phyloP scores from a whole-genome alignment of 1,284 basidiomycete genomes.

The Neonothopanus nambi region DNA sequence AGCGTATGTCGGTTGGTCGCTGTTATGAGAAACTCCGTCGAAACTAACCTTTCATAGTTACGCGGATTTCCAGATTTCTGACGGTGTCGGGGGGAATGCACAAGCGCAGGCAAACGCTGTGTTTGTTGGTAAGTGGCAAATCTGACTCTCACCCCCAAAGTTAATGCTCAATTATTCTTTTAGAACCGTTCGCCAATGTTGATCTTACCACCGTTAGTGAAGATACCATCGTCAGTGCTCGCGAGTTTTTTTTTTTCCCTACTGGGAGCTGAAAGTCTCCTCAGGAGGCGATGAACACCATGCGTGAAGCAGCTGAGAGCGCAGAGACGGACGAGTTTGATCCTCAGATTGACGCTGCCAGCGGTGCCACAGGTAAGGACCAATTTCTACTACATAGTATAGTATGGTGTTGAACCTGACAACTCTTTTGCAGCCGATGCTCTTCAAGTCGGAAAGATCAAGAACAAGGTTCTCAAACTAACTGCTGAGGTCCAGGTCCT shows the following conservation, averaged over 20 bases:
- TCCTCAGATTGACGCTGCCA: constrained; percentile 42
- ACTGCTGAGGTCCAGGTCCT: constrained; percentile 41
- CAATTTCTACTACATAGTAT: not conserved
- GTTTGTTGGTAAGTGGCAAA: constrained; percentile 31
- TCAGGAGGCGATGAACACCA: constrained; percentile 37
- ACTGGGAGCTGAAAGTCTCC: constrained; percentile 23
- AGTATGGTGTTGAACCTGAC: not conserved
- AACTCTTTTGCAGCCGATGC: constrained; percentile 29
- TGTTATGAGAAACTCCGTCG: not conserved
- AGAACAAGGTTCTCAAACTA: constrained; percentile 56
- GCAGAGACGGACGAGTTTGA: constrained; percentile 47
- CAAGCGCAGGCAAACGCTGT: constrained; percentile 42
- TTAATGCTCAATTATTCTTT: not conserved
- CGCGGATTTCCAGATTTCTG: constrained; percentile 47
- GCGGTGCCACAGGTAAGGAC: constrained; percentile 32
- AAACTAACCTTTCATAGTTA: constrained; percentile 29
- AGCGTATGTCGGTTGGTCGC: constrained; percentile 18
- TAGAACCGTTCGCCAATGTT: constrained; percentile 36
- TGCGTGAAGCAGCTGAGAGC: constrained; percentile 39
- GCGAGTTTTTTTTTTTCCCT: constrained; percentile 21
- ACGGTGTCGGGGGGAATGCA: constrained; percentile 42
- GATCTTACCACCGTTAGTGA: constrained; percentile 35
- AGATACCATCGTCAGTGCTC: constrained; percentile 17
- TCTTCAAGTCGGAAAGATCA: constrained; percentile 46
- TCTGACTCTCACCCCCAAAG: too few species aligned